Base-by-base conservation (phyloP, 495 filamentous ascomycete genomes). In the Hypoxylon lienhwacheense region DNA sequence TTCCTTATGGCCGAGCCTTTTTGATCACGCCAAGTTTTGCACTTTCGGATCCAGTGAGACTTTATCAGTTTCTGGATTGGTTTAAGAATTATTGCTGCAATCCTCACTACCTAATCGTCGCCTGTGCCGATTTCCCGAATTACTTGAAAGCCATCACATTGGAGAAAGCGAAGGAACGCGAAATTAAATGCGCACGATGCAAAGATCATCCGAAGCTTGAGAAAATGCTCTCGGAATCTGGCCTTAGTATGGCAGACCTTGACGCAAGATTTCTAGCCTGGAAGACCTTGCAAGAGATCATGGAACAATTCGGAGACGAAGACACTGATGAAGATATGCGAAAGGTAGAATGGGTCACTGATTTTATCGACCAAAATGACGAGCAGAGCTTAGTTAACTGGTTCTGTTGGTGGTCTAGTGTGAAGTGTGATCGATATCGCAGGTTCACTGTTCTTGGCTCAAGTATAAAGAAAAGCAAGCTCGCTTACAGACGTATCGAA, bases 21-120 rank as follows among this genome's bases (percentile, higher is more conserved):
- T 65, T 89, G 0, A 59, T 90, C 4, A 85, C 85, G 0, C 83
- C 86, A 26, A 85, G 84, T 47, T 77, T 86, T 33, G 67, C 82
- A 29, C 54, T 82, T 46, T 70, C 70, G 0, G 76, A 84, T 16
- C 77, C 81, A 0, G 60, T 71, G 2, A 74, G 68, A 31, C 70
- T 81, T 2, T 62, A 72, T 7, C 65, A 77, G 3, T 71, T 87
- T n/a, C 53, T 89, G 3, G 63, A 68, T 1, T 88, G 83, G 83
- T 86, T 86, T 42, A 35, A 49, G 10, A 3, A 14, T 7, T 66
- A 55, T 14, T 69, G 61, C 4, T 16, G 11, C 8, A 66, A 61
- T 31, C 55, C 55, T 46, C 63, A 50, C 47, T 53, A 47, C 44
- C 44, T 33, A 5, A 43, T 70, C 39, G 49, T 66, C 60, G 32